Evolutionary conservation across 805 yeast species (phyloP).

Genomic region (Lachancea mirantina): DNA sequence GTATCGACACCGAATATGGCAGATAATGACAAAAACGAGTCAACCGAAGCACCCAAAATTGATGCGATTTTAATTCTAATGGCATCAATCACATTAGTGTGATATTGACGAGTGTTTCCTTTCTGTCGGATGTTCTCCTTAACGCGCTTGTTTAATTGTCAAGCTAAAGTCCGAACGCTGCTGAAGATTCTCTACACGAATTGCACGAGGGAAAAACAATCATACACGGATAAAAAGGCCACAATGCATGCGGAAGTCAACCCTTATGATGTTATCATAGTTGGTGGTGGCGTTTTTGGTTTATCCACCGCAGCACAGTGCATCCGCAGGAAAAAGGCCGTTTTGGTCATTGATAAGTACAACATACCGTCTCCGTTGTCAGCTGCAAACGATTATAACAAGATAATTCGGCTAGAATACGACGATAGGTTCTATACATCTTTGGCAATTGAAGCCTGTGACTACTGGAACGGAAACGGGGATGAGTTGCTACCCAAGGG

Average conservation of each 20-base stretch:
- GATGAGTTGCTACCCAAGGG: conserved; percentile 6
- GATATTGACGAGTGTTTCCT: too few species aligned
- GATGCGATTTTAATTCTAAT: too few species aligned
- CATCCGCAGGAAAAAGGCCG: conserved; percentile 26
- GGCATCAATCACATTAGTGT: too few species aligned
- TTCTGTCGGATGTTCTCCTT: too few species aligned
- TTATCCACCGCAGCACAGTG: conserved; percentile 38
- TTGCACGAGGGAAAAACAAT: too few species aligned
- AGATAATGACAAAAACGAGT: too few species aligned
- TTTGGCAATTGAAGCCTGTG: conserved; percentile 40
- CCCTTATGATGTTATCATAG: conserved; percentile 14
- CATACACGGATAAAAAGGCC: too few species aligned
- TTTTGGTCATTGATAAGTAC: conserved; percentile 35
- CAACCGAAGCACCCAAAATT: too few species aligned
- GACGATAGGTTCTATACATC: conserved; percentile 36
- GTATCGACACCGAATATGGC: too few species aligned
- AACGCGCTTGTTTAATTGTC: too few species aligned
- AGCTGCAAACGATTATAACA: conserved; percentile 44
- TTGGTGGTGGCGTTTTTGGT: conserved; percentile 43
- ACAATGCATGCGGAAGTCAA: background rate
- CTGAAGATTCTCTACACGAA: too few species aligned
- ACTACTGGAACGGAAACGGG: conserved; percentile 30
- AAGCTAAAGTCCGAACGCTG: too few species aligned
- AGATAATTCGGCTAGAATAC: conserved; percentile 44
- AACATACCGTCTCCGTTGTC: conserved; percentile 40